Evolutionary conservation across 192 early-diverging fungal genomes (phyloP), one percentile per base, ranked within the genome.

Genomic region (Coemansia sp.): DNA sequence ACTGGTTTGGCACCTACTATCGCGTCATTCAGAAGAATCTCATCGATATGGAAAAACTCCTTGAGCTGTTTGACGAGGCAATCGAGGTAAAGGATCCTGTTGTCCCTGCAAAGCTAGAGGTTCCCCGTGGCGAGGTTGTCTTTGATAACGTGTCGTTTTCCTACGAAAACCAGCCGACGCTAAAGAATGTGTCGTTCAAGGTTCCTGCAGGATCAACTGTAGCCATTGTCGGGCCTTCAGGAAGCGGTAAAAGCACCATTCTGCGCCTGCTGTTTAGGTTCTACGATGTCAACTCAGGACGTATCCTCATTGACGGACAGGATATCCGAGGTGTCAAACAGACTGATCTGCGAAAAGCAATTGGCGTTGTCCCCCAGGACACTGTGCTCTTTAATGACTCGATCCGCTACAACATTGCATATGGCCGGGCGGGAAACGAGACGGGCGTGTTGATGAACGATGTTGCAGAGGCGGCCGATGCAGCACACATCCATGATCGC

Each of bases 11-110:
- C 33, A 92, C 91, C 3, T 95, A 95, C 66, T 99, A 99, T 72
- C 86, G 96, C 20, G 87, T 92, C 59, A 93, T 96, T 40, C 94
- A 97, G 74, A 92, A 94, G 73, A 94, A 92, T 75, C 89, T 94
- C 72, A 82, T 92, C 52, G 96, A 98, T 66, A 97, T 97, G 96
- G 97, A 99, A 73, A 95, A 95, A 67, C 94, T 99, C 89, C 85
- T 99, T 21, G 90, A 92, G 43, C 73, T 94, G 49, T 83, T 86
- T 59, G 69, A 82, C 60, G 84, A 83, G 76, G 63, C 77, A 0
- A 55, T 83, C 39, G 69, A 81, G 55, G 74, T 75, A 28, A 60
- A 72, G 53, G 82, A 82, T 28, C 79, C 70, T 0, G 57, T 48
- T 20, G 67, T 46, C 5, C 74, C 70, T 0, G 64, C 58, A 28